phyloP scores from a whole-genome alignment of 1,284 basidiomycete species.

The Butyriboletus appendiculatus region DNA sequence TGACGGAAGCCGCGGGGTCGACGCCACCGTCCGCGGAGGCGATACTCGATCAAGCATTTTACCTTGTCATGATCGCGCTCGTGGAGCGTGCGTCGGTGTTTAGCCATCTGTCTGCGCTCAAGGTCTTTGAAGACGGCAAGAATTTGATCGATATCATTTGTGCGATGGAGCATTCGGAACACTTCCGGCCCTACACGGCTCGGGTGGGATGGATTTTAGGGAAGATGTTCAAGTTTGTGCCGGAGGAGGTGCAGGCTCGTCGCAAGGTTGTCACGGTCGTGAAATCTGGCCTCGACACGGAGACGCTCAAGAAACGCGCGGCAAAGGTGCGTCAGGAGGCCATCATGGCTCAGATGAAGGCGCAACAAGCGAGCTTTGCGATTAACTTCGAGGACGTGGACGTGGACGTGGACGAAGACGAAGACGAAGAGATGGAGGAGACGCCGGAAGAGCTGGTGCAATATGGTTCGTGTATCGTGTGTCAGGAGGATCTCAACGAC shows the following conservation, averaged over 20 bases:
- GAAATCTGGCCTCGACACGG: conserved; percentile 49
- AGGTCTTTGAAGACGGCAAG: conserved; percentile 57
- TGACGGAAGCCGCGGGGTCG: conserved; percentile 57
- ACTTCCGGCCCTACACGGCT: conserved; percentile 69
- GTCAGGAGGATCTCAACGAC: conserved; percentile 89
- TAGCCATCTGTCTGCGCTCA: conserved; percentile 54
- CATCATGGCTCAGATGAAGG: conserved; percentile 92
- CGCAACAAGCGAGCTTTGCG: conserved; percentile 84
- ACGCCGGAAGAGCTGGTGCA: conserved; percentile 51
- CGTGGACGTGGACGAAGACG: conserved; percentile 56
- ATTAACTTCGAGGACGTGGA: conserved; percentile 69
- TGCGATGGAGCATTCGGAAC: conserved; percentile 71
- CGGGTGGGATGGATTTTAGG: conserved; percentile 77
- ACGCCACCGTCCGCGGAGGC: conserved; percentile 79
- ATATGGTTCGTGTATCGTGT: conserved; percentile 95
- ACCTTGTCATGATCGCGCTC: conserved; percentile 82
- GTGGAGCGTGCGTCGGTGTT: conserved; percentile 69
- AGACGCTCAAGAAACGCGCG: conserved; percentile 73
- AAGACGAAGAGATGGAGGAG: conserved; percentile 58
- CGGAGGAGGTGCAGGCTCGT: conserved; percentile 54
- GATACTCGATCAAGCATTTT: conserved; percentile 86
- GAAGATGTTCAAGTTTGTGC: conserved; percentile 54
- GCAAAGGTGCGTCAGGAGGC: conserved; percentile 86
- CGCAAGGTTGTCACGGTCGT: conserved; percentile 45
- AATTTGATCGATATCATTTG: conserved; percentile 76